Evolutionary conservation across 225 moss, liverwort and hornwort genomes (phyloP), one percentile per base, ranked within the genome.

Genomic region (Physcomitrium patens): DNA sequence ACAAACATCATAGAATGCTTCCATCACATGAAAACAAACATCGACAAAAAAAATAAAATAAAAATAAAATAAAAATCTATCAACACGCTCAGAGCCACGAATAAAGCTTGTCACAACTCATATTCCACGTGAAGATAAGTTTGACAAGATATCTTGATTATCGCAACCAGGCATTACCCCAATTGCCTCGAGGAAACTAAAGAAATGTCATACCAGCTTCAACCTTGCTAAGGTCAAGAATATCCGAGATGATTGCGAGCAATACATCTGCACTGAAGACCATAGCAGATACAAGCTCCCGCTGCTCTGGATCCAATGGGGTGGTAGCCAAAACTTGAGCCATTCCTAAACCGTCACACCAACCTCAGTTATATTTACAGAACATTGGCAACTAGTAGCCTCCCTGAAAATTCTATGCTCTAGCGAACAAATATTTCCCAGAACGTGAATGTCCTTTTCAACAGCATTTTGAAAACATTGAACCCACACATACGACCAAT

Each of bases 261-360:
- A 87, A 73, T 17, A 87, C 87, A 75, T 87, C 87, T 41, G 84
- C 87, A 65, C 87, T 87, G 57, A 85, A 87, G 20, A 87, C 87
- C 87, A 87, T 87, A 11, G 87, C 87, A 82, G 84, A 79, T 56
- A 87, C 87, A 12, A 87, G 81, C 74, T 84, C 87, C 73, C 82
- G 74, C 78, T 87, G 87, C 68, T 87, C 87, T 22, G 71, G 23
- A 71, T 87, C 84, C 70, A 87, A 77, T 2, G 70, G 51, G 50
- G 84, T 87, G 17, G 87, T 87, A n/a, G 87, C 87, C 70, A 87
- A 71, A 55, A 87, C 83, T 74, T 87, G 87, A 16, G 87, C 87
- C 87, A 87, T 87, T 60, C 87, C 87, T 87, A 57, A 68, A 77
- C 49, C 78, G 24, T 52, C 70, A 62, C 48, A 52, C 10, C 58